phyloP scores from a whole-genome alignment of 2,329 filamentous ascomycete species.

The Talaromyces albobiverticillius region DNA sequence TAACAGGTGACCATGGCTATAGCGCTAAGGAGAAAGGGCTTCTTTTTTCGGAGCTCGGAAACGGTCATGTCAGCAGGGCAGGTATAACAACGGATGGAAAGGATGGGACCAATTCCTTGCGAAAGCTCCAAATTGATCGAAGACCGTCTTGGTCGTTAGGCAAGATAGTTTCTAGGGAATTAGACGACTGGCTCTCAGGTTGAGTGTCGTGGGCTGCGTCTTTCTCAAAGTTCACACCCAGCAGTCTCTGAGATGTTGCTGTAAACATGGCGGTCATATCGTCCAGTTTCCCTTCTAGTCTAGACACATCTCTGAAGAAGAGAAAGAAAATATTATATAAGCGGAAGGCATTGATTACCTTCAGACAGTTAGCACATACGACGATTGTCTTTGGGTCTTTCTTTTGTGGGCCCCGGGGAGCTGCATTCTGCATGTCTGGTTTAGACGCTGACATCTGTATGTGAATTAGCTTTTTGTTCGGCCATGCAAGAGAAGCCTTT shows the following conservation, averaged over 20 bases:
- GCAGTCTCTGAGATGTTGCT: constrained; percentile 11
- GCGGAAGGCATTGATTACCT: too few relatives aligned
- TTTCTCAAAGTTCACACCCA: background rate
- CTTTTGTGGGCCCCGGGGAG: constrained; percentile 24
- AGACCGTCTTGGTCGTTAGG: constrained; percentile 15
- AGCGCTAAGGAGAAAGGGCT: constrained; percentile 22
- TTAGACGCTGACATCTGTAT: constrained; percentile 26
- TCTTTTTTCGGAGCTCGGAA: constrained; percentile 20
- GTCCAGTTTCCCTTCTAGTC: constrained; percentile 27
- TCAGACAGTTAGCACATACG: background rate
- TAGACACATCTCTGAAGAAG: constrained; percentile 21
- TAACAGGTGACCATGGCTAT: constrained; percentile 21
- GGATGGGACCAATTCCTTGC: constrained; percentile 18
- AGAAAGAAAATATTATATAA: background rate
- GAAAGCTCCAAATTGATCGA: constrained; percentile 14
- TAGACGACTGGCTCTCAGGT: background rate
- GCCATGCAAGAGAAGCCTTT: too few relatives aligned
- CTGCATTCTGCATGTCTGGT: constrained; percentile 26
- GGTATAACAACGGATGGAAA: constrained; percentile 28
- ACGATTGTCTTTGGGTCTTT: background rate
- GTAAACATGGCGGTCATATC: constrained; percentile 24
- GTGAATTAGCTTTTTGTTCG: too few relatives aligned
- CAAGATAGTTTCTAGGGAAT: background rate
- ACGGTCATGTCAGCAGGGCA: constrained; percentile 15
- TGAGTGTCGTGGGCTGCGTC: background rate